Evolutionary conservation across 192 early-diverging fungal genomes (phyloP), one percentile per base, ranked within the genome.

Genomic region (Coemansia aciculifera): DNA sequence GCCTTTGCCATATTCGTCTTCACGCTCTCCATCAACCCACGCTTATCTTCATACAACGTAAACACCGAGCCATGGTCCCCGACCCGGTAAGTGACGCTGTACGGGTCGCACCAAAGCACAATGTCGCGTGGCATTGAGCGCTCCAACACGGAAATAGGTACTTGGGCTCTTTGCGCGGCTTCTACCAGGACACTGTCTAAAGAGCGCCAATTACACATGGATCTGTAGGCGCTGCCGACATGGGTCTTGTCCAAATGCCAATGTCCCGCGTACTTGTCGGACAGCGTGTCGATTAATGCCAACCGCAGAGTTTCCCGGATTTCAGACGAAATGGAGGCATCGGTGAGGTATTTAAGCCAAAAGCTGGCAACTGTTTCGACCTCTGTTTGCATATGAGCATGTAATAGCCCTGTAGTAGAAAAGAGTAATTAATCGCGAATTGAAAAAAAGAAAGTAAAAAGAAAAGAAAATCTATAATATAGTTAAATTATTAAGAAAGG

Each of bases 151-250:
- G 69, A 73, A 2, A 86, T 66, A 2, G 85, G 51, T 27, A 90
- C 67, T 19, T 54, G 65, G 5, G 85, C 77, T 21, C 76, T 74
- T 42, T 78, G 24, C 23, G 88, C 89, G 24, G 90, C 90, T 73
- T 67, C 65, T 40, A 84, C 71, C 10, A 94, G 63, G 21, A 85
- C 66, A 15, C 84, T 67, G 77, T 94, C 92, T 17, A 91, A 79
- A 38, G 81, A 71, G 59, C 84, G 86, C 78, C 89, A 91, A 67
- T 87, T 89, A 42, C 89, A 87, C 65, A 94, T 84, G 23, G 91
- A 87, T 78, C 92, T 82, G 83, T 90, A 94, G 24, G 81, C 92
- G 73, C 90, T 92, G 59, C 92, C 92, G 19, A 68, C 72, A 46
- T 71, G 74, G 15, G 92, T 90, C 38, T 83, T 77, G 43, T 87